Conservation (phyloP, 2,329 filamentous ascomycete genomes). For the Periconia digitata region DNA sequence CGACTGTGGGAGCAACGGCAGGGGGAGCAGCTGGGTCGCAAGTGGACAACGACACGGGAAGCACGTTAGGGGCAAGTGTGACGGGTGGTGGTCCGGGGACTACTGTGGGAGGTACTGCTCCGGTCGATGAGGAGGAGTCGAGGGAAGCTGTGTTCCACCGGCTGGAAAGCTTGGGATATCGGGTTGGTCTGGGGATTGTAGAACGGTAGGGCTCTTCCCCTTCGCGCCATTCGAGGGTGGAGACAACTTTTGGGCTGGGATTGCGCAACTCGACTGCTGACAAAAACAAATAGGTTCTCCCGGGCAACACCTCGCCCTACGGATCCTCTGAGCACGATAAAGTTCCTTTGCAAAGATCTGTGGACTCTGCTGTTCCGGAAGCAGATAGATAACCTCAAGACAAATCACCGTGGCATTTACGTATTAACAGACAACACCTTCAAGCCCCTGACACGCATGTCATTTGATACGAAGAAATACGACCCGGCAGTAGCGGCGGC, state of each 20-base stretch:
- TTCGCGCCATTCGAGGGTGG: constrained; percentile 1
- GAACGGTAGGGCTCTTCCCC: constrained; percentile 66
- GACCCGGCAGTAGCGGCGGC: constrained; percentile 29
- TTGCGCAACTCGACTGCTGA: background rate
- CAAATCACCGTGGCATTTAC: constrained; percentile 94
- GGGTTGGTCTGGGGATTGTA: constrained; percentile 88
- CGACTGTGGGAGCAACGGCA: too few species aligned
- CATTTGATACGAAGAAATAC: constrained; percentile 60
- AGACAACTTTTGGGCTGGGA: background rate
- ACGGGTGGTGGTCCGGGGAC: constrained; percentile 18
- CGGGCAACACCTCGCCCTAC: constrained; percentile 83
- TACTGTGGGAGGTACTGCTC: constrained; percentile 20
- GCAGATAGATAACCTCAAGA: constrained; percentile 98
- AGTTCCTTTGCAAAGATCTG: constrained; percentile 97
- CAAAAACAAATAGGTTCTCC: constrained; percentile 63
- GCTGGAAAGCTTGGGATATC: constrained; percentile 81
- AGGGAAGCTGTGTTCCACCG: constrained; percentile 83
- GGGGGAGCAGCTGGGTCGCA: constrained; percentile 14
- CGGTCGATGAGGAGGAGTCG: constrained; percentile 75
- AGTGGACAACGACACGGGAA: constrained; percentile 26
- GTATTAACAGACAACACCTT: constrained; percentile 93
- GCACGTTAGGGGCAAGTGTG: constrained; percentile 25
- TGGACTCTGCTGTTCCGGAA: constrained; percentile 95
- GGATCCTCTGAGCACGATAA: constrained; percentile 93
- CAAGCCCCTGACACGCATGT: constrained; percentile 86